phyloP scores from a whole-genome alignment of 192 early-diverging fungal species.

The Umbelopsis sp. region DNA sequence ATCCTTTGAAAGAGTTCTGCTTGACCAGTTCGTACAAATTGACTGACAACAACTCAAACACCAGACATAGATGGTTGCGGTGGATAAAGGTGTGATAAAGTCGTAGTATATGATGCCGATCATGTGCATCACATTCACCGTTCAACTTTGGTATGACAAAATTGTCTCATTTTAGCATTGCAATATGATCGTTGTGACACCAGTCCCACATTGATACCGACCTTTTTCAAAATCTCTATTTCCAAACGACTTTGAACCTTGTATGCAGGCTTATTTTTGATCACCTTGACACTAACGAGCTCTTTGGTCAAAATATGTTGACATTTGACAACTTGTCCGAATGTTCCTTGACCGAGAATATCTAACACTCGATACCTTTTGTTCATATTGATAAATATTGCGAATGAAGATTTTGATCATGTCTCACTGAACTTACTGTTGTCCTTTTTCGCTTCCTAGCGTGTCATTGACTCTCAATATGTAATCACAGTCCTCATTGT shows the following conservation, averaged over 20 bases:
- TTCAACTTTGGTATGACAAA: slow-evolving; percentile 65
- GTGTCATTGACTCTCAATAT: slow-evolving; percentile 97
- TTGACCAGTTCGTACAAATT: slow-evolving; percentile 98
- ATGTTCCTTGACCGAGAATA: slow-evolving; percentile 94
- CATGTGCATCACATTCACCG: slow-evolving; percentile 77
- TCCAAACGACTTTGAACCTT: slow-evolving; percentile 96
- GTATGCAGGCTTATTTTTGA: slow-evolving; percentile 97
- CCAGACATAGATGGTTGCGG: slow-evolving; percentile 90
- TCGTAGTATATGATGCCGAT: slow-evolving; percentile 86
- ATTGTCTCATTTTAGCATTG: background rate
- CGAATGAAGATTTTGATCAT: background rate
- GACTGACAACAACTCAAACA: slow-evolving; percentile 94
- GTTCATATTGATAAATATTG: background rate
- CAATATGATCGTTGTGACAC: background rate
- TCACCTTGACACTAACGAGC: slow-evolving; percentile 92
- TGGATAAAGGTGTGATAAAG: slow-evolving; percentile 93
- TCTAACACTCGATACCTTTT: slow-evolving; percentile 87
- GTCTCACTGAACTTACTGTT: slow-evolving; percentile 61
- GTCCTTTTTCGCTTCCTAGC: slow-evolving; percentile 87
- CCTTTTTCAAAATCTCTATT: slow-evolving; percentile 88
- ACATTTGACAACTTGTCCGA: slow-evolving; percentile 98
- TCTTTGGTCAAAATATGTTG: slow-evolving; percentile 89
- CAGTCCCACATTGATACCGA: slow-evolving; percentile 28
- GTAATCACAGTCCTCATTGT: slow-evolving; percentile 97
- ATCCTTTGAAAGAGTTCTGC: slow-evolving; percentile 92